These are phyloP conservation scores for Lasiodiplodia gonubiensis DNA, from an alignment of 2,329 filamentous ascomycete species.

Conservation along the genomic window DNA sequence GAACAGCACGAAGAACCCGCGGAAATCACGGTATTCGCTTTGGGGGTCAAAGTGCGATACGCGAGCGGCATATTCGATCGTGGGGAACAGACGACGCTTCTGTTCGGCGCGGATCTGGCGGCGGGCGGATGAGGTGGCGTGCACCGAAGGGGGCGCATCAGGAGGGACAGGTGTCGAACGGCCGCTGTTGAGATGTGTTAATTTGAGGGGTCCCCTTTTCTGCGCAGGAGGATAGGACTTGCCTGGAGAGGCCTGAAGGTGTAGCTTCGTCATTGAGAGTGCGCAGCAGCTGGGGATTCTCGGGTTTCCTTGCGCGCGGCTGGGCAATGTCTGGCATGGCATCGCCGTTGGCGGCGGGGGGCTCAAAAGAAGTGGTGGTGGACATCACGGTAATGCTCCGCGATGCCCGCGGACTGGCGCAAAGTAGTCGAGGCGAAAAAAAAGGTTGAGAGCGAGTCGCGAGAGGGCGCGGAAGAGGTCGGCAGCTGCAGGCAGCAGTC, in stretches of 20 bases:
- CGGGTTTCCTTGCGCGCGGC: constrained; percentile 46
- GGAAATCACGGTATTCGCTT: constrained; percentile 92
- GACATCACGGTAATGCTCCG: constrained; percentile 16
- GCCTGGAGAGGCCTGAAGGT: constrained; percentile 45
- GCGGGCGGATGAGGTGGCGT: constrained; percentile 82
- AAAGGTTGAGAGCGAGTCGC: not conserved
- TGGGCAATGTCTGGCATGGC: constrained; percentile 36
- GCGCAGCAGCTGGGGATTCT: constrained; percentile 42
- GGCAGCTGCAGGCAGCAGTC: not conserved
- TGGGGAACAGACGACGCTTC: constrained; percentile 85
- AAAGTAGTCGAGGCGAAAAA: not conserved
- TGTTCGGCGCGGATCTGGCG: constrained; percentile 83
- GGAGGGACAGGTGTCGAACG: constrained; percentile 81
- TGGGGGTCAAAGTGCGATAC: constrained; percentile 94
- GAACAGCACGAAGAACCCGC: constrained; percentile 97
- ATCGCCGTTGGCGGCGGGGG: constrained; percentile 33
- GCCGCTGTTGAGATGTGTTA: constrained; percentile 60
- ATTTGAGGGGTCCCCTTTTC: constrained; percentile 19
- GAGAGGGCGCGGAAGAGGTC: constrained; percentile 9
- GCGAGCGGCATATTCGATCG: constrained; percentile 86
- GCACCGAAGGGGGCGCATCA: constrained; percentile 91
- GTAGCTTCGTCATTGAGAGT: constrained; percentile 43
- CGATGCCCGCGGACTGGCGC: constrained; percentile 7
- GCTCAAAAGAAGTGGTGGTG: constrained; percentile 25
- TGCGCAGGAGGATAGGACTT: not conserved